Base-by-base conservation (phyloP, 2,329 filamentous ascomycete species). In the Monilinia polystroma region DNA sequence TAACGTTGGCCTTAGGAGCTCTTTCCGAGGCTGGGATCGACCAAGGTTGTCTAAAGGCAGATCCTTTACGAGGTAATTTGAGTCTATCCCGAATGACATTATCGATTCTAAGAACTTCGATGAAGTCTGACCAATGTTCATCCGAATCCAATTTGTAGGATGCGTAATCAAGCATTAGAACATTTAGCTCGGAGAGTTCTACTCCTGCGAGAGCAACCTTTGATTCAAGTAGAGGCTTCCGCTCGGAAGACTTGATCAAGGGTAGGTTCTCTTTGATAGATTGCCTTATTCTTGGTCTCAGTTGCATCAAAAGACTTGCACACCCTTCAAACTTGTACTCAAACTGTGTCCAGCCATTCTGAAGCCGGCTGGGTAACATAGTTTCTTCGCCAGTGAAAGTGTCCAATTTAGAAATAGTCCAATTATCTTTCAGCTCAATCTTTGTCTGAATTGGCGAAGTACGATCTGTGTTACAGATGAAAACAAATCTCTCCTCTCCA, bases 401-500 rank as follows among this genome's bases (percentile, higher is more conserved):
- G 16, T 76, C 74, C 51, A 77, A 53, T 4, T 71, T 60, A 16
- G 69, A 68, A n/a, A 76, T 66, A 5, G 72, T 63, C 75, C 75
- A 77, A 10, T 49, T 29, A 1, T 75, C 75, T 26, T 71, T 73
- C 29, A 77, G 62, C 5, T 68, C 62, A 0, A 77, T 66, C 6
- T 53, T 64, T n/a, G 72, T 72, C 26, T 72, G 66, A 8, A 70
- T 59, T 0, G 71, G 63, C 2, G 67, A 69, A 14, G 62, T 70
- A 3, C 74, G 71, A 45, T 77, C 73, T 16, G 71, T 75, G 38
- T 77, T 77, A 68, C 75, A 76, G 63, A 76, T 71, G 60, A 77
- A 77, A 2, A 76, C 64, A 49, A 73, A 77, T 10, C 72, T 70
- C 14, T 74, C 68, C 12, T 73, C 69, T 4, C 63, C 71, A 35